Base-by-base conservation (phyloP, 805 yeast species). In the Myxozyma neotropica region DNA sequence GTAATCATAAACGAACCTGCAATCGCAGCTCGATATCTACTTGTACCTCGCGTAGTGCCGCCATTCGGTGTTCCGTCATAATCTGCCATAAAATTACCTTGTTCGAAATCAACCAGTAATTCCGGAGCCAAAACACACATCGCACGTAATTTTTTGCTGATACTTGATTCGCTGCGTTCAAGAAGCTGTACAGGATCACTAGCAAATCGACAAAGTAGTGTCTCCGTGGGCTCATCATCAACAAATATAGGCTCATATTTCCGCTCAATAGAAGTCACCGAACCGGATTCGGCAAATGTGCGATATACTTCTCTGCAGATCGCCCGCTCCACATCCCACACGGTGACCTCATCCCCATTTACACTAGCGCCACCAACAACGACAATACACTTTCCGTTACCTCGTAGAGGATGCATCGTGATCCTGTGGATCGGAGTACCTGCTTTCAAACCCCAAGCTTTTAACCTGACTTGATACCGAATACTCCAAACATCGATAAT, bases 401-500 rank as follows among this genome's bases (percentile, higher is more conserved):
- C 76, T 8, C 72, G 72, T 4, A 71, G 64, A 0, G 87, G 83
- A 35, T 83, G 75, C 2, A 75, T 63, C 7, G 69, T 70, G 8
- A 90, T 68, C 29, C 78, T 72, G 8, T 75, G 74, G 7, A 90
- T 83, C 0, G 86, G 81, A 23, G 69, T 72, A 3, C 78, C 77
- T 13, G 77, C 75, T 42, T 78, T 80, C 46, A 89, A 78, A 8
- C 80, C 80, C 84, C 90, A 87, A 0, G 86, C 76, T 61, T 81
- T 84, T 36, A 89, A 74, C 43, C 81, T 74, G 0, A 87, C 59
- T 36, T 78, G 78, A 70, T 90, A 89, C 55, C 95, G 76, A 36
- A 88, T 65, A 71, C 91, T 97, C 96, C 96, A 91, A 15, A 93
- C 73, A 63, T 84, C 85, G 31, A 94, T 70, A 0, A 86, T 75